Evolutionary conservation across 805 yeast species (phyloP), one percentile per base, ranked within the genome.

Genomic region (Ogataea nitratoaversa): DNA sequence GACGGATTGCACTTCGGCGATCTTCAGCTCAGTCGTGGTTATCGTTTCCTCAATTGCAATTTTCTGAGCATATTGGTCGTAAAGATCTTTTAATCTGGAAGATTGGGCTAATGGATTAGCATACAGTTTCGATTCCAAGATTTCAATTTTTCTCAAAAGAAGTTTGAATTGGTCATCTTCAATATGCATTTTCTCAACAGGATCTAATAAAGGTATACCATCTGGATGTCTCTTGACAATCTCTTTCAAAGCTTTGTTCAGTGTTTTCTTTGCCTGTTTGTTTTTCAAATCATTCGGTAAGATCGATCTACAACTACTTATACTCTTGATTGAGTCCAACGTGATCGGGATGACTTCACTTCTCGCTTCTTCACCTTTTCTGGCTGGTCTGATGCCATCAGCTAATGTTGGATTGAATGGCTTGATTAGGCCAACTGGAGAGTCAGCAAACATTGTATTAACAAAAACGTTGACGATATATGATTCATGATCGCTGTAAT

Each of bases 121-220:
- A 37, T 71, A 68, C 40, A 89, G 59, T 59, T 85, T 87, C 5
- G 84, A 64, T 56, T 89, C 93, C 48, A 93, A 70, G 2, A 89
- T 90, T 42, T 85, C 90, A 45, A 87, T 79, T 58, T 93, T 91
- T 51, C 80, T 76, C 42, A 85, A 57, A 37, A 95, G 66, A 37
- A 74, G 70, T 53, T 71, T 68, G 68, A 95, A 93, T 16, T 85
- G 86, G 4, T 74, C 76, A 34, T 79, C 83, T 18, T 52, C 38
- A 52, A 93, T 91, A 57, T 89, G 86, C 99, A 93, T 93, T 58
- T 84, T 87, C 46, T 79, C 82, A 29, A 93, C 70, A 4, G 99
- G 98, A 62, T 93, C 96, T 62, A 93, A 72, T 33, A 79, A 58
- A n/a, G 98, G 96, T 27, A 93, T 71, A 1, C 96, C 96, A 58